A percentile compares a stretch with the other conserved stretches of the same genome.
Evolutionary conservation across 2,329 filamentous ascomycete species (phyloP).

Genomic region (Didymellaceae sp.): DNA sequence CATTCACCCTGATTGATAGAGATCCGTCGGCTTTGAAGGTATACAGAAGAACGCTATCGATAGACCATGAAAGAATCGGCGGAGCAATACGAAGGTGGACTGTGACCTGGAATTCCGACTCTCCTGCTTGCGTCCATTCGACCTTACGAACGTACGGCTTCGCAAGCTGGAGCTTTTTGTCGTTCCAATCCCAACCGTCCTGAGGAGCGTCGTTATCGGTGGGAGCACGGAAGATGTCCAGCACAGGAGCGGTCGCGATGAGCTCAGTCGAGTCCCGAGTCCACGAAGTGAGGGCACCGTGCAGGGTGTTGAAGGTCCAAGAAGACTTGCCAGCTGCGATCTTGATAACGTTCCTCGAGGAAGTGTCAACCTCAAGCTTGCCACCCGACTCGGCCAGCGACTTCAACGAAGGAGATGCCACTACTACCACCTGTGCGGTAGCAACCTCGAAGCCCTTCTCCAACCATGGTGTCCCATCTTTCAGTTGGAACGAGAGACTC

Average conservation of each 20-base stretch:
- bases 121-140: conserved; percentile 44
- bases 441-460: conserved; percentile 47
- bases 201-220: conserved; percentile 69
- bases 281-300: conserved; percentile 56
- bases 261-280: conserved; percentile 40
- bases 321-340: conserved; percentile 34
- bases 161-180: conserved; percentile 38
- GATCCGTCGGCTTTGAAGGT: conserved; percentile 56
- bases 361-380: conserved; percentile 43
- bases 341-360: conserved; percentile 28
- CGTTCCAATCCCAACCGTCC: conserved; percentile 64
- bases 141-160: conserved; percentile 37
- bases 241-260: conserved; percentile 45
- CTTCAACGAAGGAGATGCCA: conserved; percentile 15
- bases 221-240: conserved; percentile 67
- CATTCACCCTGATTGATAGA: conserved; percentile 55
- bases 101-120: conserved; percentile 43
- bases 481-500: conserved; percentile 43
- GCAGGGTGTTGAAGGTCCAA: conserved; percentile 60
- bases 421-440: conserved; percentile 41
- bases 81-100: conserved; percentile 62
- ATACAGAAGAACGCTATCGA: conserved; percentile 57
- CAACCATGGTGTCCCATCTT: conserved; percentile 40
- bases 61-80: conserved; percentile 64
- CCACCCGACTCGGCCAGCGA: conserved; percentile 49